These are phyloP conservation scores for Trypanosoma rangeli DNA, from an alignment of 208 protist species.

Conservation along the genomic window DNA sequence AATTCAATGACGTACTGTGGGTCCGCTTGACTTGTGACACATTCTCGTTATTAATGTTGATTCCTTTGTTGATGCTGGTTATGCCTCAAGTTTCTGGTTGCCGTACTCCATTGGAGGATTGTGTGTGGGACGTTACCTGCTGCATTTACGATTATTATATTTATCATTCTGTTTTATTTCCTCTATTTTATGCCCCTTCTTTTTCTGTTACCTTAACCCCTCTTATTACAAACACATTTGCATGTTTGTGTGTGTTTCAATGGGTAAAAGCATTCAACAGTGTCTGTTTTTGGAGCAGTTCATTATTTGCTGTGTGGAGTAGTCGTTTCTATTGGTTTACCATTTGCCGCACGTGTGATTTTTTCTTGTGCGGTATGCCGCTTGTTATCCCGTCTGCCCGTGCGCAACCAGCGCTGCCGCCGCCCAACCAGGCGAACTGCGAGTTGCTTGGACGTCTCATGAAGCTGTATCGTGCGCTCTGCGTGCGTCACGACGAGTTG, in stretches of 20 bases:
- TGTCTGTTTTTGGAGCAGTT: slow-evolving; percentile 3
- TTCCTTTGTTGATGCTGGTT: neutral
- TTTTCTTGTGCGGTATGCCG: slow-evolving; percentile 17
- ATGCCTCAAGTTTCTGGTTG: neutral
- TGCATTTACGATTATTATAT: neutral
- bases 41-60: neutral
- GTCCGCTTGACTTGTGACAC: neutral
- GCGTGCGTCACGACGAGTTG: slow-evolving; percentile 87
- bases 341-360: neutral
- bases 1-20: neutral
- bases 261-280: slow-evolving; percentile 13
- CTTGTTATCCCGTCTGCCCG: slow-evolving; percentile 18
- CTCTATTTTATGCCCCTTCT: slow-evolving; percentile 2
- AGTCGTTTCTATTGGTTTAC: neutral
- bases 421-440: slow-evolving; percentile 19
- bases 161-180: neutral
- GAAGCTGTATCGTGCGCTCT: slow-evolving; percentile 78
- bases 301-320: neutral
- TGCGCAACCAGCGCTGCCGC: neutral
- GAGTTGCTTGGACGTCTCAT: slow-evolving; percentile 69
- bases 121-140: neutral
- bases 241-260: neutral
- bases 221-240: neutral
- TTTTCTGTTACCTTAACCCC: slow-evolving; percentile 12
- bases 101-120: neutral